These are phyloP conservation scores for Petunia axillaris DNA, from an alignment of 257 asterid genomes.

Conservation along the genomic window DNA sequence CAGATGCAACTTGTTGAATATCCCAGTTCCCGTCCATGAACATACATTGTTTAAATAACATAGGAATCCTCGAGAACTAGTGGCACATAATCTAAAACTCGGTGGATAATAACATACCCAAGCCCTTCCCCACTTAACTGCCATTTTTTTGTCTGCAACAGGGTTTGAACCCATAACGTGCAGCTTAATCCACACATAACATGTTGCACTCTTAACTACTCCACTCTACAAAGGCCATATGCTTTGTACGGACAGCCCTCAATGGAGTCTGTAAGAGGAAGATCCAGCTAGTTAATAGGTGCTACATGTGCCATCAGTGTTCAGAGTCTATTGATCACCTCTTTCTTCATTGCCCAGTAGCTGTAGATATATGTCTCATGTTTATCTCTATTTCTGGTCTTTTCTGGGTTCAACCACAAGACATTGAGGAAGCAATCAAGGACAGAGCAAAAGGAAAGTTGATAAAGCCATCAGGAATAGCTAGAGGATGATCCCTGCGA, in stretches of 20 bases:
- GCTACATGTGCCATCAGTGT: conserved; percentile 6
- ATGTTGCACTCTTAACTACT: too few relatives aligned
- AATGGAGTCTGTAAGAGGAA: background rate
- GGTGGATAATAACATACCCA: too few relatives aligned
- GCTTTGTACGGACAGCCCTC: conserved; percentile 16
- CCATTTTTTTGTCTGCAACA: too few relatives aligned
- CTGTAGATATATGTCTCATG: background rate
- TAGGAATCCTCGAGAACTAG: too few relatives aligned
- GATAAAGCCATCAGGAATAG: background rate
- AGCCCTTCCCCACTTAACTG: too few relatives aligned
- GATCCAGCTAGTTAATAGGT: background rate
- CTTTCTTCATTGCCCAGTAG: background rate
- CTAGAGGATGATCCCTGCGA: background rate
- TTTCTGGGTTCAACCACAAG: background rate
- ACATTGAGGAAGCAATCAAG: background rate
- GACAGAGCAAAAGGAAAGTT: background rate
- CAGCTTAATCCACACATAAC: too few relatives aligned
- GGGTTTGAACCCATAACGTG: too few relatives aligned
- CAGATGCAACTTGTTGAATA: background rate
- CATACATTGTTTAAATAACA: background rate
- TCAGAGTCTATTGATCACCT: background rate
- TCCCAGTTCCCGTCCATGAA: background rate
- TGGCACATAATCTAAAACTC: too few relatives aligned
- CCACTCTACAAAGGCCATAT: too few relatives aligned
- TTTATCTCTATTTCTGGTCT: background rate